Percentiles rank a stretch among this genome's conserved stretches.
These are phyloP conservation scores for Nigrospora oryzae DNA, from an alignment of 2,329 filamentous ascomycete species.

Conservation along the genomic window DNA sequence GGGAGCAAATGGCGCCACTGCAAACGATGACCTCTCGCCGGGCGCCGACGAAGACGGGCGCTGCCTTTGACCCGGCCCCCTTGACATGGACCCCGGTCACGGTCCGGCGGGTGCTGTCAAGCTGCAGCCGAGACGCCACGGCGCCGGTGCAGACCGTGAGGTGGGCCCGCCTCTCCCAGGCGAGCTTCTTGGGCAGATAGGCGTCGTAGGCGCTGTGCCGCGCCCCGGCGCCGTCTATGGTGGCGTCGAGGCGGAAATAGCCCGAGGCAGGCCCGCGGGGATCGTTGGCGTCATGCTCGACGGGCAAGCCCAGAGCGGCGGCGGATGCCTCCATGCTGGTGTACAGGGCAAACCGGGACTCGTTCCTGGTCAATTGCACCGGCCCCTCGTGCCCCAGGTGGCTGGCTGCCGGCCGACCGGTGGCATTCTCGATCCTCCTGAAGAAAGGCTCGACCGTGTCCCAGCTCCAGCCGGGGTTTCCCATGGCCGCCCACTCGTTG, in stretches of 20 bases:
- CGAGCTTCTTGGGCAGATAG: constrained; percentile 4
- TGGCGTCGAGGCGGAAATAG: constrained; percentile 5
- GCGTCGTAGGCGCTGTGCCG: constrained; percentile 5
- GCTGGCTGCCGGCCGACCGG: neutral
- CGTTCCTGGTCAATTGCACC: constrained; percentile 2
- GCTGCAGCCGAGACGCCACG: constrained; percentile 2
- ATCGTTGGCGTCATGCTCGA: constrained; percentile 4
- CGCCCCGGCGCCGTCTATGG: constrained; percentile 3
- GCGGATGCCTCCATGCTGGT: constrained; percentile 5
- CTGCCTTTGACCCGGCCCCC: neutral
- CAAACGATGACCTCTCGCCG: constrained; percentile 5
- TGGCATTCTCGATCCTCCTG: constrained; percentile 3
- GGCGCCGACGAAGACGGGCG: neutral
- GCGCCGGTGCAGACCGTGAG: constrained; percentile 5
- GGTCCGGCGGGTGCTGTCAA: neutral
- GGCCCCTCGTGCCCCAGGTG: constrained; percentile 4
- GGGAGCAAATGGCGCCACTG: constrained; percentile 5
- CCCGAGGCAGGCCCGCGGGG: constrained; percentile 3
- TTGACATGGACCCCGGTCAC: constrained; percentile 2
- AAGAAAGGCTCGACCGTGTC: constrained; percentile 7
- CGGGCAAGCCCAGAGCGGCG: constrained; percentile 3
- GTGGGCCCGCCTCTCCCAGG: neutral
- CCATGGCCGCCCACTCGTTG: constrained; percentile 14
- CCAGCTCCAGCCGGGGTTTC: constrained; percentile 6
- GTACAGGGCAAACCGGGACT: constrained; percentile 5